Base-by-base conservation (phyloP, 2,329 filamentous ascomycete genomes). In the Fusarium transvaalense region DNA sequence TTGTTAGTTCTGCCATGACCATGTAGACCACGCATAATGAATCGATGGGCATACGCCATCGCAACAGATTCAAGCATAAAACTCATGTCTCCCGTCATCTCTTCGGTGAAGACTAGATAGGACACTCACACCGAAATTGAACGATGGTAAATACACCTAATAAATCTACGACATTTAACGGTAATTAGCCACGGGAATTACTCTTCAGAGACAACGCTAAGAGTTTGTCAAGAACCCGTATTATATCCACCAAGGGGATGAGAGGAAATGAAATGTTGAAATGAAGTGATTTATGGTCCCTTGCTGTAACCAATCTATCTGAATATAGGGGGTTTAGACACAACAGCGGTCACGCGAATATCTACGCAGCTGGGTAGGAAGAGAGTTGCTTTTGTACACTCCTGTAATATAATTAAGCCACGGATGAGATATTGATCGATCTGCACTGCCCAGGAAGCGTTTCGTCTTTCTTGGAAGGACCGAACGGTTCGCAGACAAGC, bases 221-320 rank as follows among this genome's bases (percentile, higher is more conserved):
- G 55, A 56, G 27, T 12, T 46, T 50, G 45, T 56, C 45, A 41
- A 31, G 23, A 37, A 48, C 52, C 56, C 48, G 42, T 25, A 51
- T 52, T 56, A 67, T 68, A 54, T 66, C 62, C 62, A 64, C 52
- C 39, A 35, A 37, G 61, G 39, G 35, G 35, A 25, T 21, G 46
- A 48, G 56, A 65, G 68, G 37, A 70, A 68, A 71, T 64, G 58
- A 72, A 59, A 48, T 51, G 56, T 59, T 39, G 19, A 19, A 19
- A 21, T 42, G 37, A 53, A 47, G 41, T 35, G 31, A 54, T 62
- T 37, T 15, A 52, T 32, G 27, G 35, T 21, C 53, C 52, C 61
- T 47, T 61, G 65, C 34, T 51, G 23, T 27, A 39, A 51, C 21
- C 23, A 69, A 56, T 63, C 46, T 50, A 59, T 64, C 37, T 48